These are phyloP conservation scores for Tagetes patula DNA, from an alignment of 129 eudicot genomes.

Conservation along the genomic window DNA sequence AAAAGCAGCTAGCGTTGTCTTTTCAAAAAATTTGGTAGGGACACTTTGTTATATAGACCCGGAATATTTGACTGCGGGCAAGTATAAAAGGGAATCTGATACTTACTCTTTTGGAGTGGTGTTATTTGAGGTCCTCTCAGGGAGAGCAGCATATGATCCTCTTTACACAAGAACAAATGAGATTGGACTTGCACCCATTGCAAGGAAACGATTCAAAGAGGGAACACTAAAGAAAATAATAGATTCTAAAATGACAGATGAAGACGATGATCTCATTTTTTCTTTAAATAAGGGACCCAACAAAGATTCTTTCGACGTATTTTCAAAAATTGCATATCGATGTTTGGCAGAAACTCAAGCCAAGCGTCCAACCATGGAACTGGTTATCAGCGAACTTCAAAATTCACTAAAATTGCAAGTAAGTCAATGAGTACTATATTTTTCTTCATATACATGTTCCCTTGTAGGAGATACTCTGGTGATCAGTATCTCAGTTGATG, in stretches of 20 bases:
- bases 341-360: conserved; percentile 15
- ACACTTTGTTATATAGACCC: too few species aligned
- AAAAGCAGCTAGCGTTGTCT: too few species aligned
- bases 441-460: too few species aligned
- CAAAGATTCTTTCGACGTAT: background rate
- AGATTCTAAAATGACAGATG: conserved; percentile 3
- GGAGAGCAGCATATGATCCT: conserved; percentile 8
- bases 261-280: conserved; percentile 1
- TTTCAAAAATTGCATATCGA: conserved; percentile 7
- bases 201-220: conserved; percentile 5
- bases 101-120: too few species aligned
- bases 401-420: conserved; percentile 10
- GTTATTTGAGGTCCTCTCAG: background rate
- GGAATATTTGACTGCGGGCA: too few species aligned
- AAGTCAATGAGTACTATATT: background rate
- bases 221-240: conserved; percentile 7
- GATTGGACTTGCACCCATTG: conserved; percentile 13
- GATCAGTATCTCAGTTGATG: too few species aligned
- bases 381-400: background rate
- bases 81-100: too few species aligned
- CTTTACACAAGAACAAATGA: background rate
- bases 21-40: too few species aligned
- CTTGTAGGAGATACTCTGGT: too few species aligned
- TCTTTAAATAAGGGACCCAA: conserved; percentile 14
- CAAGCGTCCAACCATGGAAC: conserved; percentile 15